Base-by-base conservation (phyloP, 371 early-diverging fungal species). In the Globomyces sp. region DNA sequence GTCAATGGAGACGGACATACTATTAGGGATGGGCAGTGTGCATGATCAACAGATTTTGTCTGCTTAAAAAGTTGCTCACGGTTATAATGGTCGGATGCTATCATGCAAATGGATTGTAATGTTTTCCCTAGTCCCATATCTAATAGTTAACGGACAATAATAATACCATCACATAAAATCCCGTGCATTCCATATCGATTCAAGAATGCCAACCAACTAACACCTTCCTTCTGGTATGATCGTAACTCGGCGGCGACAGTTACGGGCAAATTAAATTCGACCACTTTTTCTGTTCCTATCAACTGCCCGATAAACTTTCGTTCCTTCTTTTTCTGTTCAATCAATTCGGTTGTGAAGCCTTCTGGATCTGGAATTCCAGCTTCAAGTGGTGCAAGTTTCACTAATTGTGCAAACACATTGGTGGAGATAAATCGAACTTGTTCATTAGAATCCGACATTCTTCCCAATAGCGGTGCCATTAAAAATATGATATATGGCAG, bases 101-200 rank as follows among this genome's bases (percentile, higher is more conserved):
- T 73, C 60, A 95, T 93, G 71, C 96, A 95, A 52, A 99, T 96
- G 6, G 96, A 90, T 77, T 99, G 99, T 9, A 99, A 79, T 0
- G 99, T 99, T 80, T 99, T 99, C 46, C 99, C 66, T 90, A 83
- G 68, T 36, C 99, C 99, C 99, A 99, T 99, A 83, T 98, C 92
- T 86, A 63, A 40, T 40, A 62, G 24, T 24, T 24, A 24, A 24
- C 24, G 24, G 24, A 52, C 8, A 45, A 51, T 9, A 9, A 57
- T 8, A 81, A 77, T 83, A 85, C 89, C 95, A 79, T 99, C 99
- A 76, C 99, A 98, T 36, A 99, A 83, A 59, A 99, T 94, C 8
- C 99, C 99, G 69, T 99, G 98, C 13, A 99, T 78, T 70, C 92
- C 92, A 76, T 93, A 97, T 68, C 92, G 88, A 76, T 93, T 93